Percentiles rank a stretch among this genome's conserved stretches.
These are phyloP conservation scores for Trichosporon inkin DNA, from an alignment of 1,284 basidiomycete genomes.

Conservation along the genomic window DNA sequence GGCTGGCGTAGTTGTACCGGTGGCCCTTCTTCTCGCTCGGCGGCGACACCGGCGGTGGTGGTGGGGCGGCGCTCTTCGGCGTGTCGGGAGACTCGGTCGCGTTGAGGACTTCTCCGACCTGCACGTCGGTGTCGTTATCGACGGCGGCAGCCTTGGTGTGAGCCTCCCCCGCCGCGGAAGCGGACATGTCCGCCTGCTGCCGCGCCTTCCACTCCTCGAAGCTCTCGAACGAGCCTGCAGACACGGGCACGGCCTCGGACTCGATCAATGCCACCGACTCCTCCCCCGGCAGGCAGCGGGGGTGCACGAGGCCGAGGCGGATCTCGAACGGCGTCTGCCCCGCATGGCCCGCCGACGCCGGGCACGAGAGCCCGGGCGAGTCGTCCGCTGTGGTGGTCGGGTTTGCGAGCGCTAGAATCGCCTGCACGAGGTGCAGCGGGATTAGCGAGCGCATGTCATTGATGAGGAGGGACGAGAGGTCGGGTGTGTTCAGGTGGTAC, in stretches of 20 bases:
- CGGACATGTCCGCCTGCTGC: slow-evolving; percentile 39
- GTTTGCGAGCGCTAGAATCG: slow-evolving; percentile 7
- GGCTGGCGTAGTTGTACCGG: slow-evolving; percentile 89
- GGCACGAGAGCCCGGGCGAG: not conserved
- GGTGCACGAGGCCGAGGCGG: not conserved
- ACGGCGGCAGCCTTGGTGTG: not conserved
- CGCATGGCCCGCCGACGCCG: not conserved
- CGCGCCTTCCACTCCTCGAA: slow-evolving; percentile 89
- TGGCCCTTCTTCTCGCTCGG: slow-evolving; percentile 32
- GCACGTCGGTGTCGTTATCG: not conserved
- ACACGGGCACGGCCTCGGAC: not conserved
- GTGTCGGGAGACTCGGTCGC: not conserved
- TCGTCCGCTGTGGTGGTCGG: not conserved
- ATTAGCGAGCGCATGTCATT: slow-evolving; percentile 11
- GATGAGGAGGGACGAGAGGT: slow-evolving; percentile 1
- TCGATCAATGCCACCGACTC: not conserved
- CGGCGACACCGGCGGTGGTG: slow-evolving; percentile 7
- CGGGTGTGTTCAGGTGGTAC: not conserved
- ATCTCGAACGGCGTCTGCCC: not conserved
- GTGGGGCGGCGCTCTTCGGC: not conserved
- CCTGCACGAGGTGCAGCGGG: slow-evolving; percentile 10
- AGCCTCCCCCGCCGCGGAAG: slow-evolving; percentile 38
- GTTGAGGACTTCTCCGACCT: not conserved
- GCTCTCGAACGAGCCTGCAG: slow-evolving; percentile 56
- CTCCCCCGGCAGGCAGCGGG: not conserved